Evolutionary conservation across 1,284 basidiomycete species (phyloP).

Genomic region (Malassezia vespertilionis): DNA sequence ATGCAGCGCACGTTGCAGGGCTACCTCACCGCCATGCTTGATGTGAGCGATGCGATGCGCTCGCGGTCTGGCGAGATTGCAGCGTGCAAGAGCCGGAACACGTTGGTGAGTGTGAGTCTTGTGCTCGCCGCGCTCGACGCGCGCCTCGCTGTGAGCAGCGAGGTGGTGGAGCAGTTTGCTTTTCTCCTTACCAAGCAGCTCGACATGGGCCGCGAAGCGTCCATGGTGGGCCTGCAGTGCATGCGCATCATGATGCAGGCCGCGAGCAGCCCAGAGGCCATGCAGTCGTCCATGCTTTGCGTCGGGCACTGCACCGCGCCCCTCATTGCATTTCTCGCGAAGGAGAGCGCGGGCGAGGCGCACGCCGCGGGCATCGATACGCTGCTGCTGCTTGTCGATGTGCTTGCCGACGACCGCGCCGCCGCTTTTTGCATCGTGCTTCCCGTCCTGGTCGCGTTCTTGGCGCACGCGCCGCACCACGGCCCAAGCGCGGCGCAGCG

Average conservation of each 20-base stretch:
- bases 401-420: slow-evolving; percentile 49
- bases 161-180: slow-evolving; percentile 8
- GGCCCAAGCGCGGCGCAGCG: slow-evolving; percentile 30
- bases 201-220: slow-evolving; percentile 52
- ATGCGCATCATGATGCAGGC: slow-evolving; percentile 56
- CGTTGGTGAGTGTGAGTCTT: neutral
- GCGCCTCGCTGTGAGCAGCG: slow-evolving; percentile 1
- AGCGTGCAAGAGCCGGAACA: neutral
- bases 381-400: slow-evolving; percentile 54
- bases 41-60: slow-evolving; percentile 77
- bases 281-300: slow-evolving; percentile 53
- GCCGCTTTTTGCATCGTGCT: slow-evolving; percentile 3
- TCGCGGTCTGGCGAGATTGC: slow-evolving; percentile 57
- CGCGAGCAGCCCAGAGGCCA: too few relatives aligned
- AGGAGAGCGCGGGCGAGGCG: slow-evolving; percentile 3
- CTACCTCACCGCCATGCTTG: slow-evolving; percentile 68
- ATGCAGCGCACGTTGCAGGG: slow-evolving; percentile 61
- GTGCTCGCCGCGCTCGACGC: slow-evolving; percentile 5
- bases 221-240: slow-evolving; percentile 74
- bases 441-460: slow-evolving; percentile 50
- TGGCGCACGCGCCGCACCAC: slow-evolving; percentile 56
- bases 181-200: slow-evolving; percentile 12
- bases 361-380: slow-evolving; percentile 61
- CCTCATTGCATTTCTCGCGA: slow-evolving; percentile 56
- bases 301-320: slow-evolving; percentile 63